These are phyloP conservation scores for Globisporangium barbulae DNA, from an alignment of 352 stramenopile species.

Conservation along the genomic window DNA sequence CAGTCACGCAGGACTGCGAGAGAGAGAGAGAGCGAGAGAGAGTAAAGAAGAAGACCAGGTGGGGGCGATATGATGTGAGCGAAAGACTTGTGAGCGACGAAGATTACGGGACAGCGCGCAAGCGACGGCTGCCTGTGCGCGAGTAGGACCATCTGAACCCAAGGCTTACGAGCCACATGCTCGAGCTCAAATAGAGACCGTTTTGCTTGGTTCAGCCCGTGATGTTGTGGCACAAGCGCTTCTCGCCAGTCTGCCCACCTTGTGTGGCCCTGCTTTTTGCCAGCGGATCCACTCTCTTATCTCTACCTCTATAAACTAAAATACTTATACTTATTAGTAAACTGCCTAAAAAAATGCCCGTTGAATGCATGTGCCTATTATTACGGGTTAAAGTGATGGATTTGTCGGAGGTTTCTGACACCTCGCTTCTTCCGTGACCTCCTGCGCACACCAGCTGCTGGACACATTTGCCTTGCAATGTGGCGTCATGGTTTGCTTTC, in stretches of 20 bases:
- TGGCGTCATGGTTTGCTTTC: too few relatives aligned
- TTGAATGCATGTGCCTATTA: neutral
- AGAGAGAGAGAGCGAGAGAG: neutral
- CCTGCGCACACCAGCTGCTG: neutral
- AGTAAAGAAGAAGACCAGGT: neutral
- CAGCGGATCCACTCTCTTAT: neutral
- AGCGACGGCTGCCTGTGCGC: neutral
- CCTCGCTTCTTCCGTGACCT: neutral
- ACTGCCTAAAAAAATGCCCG: neutral
- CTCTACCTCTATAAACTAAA: neutral
- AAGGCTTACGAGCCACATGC: neutral
- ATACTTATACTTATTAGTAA: neutral
- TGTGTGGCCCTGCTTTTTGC: neutral
- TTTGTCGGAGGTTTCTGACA: neutral
- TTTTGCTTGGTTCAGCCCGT: neutral
- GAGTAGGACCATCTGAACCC: constrained; percentile 4
- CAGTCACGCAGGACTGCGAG: neutral
- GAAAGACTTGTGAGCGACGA: neutral
- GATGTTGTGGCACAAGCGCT: neutral
- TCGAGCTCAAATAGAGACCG: too few relatives aligned
- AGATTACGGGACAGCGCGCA: neutral
- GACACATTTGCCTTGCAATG: too few relatives aligned
- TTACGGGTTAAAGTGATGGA: neutral
- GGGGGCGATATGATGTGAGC: too few relatives aligned
- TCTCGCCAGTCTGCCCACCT: neutral